Percentiles rank a stretch among this genome's conserved stretches.
Evolutionary conservation across 2,329 filamentous ascomycete species (phyloP).

Genomic region (Aspergillus clavatus): DNA sequence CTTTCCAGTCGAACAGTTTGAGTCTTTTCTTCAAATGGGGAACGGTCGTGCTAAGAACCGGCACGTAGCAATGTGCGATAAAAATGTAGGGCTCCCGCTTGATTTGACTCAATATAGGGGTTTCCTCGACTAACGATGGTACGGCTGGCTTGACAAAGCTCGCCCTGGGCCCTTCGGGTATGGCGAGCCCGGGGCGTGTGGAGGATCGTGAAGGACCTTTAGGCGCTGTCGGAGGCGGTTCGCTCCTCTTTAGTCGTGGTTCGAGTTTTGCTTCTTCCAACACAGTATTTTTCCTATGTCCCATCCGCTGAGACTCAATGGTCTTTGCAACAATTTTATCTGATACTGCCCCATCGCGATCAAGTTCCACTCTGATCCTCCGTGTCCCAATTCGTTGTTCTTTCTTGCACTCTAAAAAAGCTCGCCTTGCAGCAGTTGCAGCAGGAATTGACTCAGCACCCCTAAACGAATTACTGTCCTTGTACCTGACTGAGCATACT

Average conservation of each 20-base stretch:
- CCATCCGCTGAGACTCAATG: conserved; percentile 62
- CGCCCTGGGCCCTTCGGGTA: conserved; percentile 39
- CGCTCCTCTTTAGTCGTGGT: conserved; percentile 46
- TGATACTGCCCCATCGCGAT: conserved; percentile 81
- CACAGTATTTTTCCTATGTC: conserved; percentile 31
- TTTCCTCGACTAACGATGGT: conserved; percentile 58
- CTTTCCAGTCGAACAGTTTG: conserved; percentile 74
- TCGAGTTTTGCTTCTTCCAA: conserved; percentile 30
- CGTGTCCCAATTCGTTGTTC: conserved; percentile 74
- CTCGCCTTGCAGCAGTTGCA: conserved; percentile 73
- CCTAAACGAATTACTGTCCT: conserved; percentile 59
- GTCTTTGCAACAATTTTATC: conserved; percentile 70
- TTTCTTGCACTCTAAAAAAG: conserved; percentile 67
- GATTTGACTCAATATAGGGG: conserved; percentile 63
- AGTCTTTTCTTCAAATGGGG: conserved; percentile 86
- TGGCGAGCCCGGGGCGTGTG: conserved; percentile 29
- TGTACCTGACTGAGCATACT: conserved; percentile 86
- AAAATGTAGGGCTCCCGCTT: conserved; percentile 84
- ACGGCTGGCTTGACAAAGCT: conserved; percentile 26
- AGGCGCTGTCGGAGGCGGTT: conserved; percentile 77
- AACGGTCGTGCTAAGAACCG: conserved; percentile 77
- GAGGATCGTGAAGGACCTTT: conserved; percentile 68
- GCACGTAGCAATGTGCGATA: conserved; percentile 79
- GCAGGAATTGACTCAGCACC: conserved; percentile 58
- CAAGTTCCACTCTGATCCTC: conserved; percentile 75